Evolutionary conservation across 83 land plant species (phyloP), one percentile per base, ranked within the genome.

Genomic region (Diphasiastrum complanatum): DNA sequence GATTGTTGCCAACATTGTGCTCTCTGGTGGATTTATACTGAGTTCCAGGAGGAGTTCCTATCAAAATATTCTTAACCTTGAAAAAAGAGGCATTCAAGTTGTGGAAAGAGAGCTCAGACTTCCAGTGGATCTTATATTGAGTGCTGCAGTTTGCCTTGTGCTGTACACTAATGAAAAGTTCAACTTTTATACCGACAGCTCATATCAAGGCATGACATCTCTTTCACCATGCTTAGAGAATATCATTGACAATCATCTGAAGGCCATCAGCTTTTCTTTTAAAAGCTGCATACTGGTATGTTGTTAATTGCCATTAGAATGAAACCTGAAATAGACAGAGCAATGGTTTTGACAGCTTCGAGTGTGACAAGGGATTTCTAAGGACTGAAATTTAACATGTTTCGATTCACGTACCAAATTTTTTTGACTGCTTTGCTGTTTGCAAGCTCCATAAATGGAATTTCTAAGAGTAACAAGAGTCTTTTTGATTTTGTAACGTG

Each of bases 101-200:
- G 80, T 92, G 30, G 98, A 92, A 75, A 76, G 98, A 58, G 96
- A 92, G 53, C 65, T 77, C 8, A 11, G 50, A 61, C 78, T 92
- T 23, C 98, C 98, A 54, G 78, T 85, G 53, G 98, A 92, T 69
- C 56, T 92, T 36, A 83, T 92, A 28, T 69, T 92, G 24, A 83
- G 78, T 57, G 66, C 96, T 51, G 51, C 73, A 35, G 67, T 69
- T 36, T 88, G 91, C 78, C 50, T 92, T 20, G 71, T 83, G 14
- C 68, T 87, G 80, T 92, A 83, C 63, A 77, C 85, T n/a, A 31
- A 55, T 45, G 65, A 57, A 50, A 81, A 71, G 50, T 54, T 82
- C 33, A 22, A 50, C 46, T 27, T 54, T n/a, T n/a, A n/a, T n/a
- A 49, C 16, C n/a, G 58, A 0, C 33, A 27, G 26, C 36, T 8